Percentiles rank a stretch among this genome's conserved stretches.
phyloP scores from a whole-genome alignment of 305 asterid species.

The Striga hermonthica region DNA sequence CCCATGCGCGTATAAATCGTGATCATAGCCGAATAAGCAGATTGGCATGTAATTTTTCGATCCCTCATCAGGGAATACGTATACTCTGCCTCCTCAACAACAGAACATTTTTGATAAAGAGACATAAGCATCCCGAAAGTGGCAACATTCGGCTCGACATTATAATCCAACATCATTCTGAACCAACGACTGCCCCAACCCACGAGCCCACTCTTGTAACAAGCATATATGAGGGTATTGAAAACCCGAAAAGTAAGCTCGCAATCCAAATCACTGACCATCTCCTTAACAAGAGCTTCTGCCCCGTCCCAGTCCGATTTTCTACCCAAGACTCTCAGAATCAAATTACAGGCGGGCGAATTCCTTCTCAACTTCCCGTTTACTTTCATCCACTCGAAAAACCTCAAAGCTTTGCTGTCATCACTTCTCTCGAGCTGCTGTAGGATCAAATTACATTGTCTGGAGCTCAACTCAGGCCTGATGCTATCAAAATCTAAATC shows the following conservation, averaged over 20 bases:
- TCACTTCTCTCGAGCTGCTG: slow-evolving; percentile 52
- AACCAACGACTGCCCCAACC: slow-evolving; percentile 67
- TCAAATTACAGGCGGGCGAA: slow-evolving; percentile 55
- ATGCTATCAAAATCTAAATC: slow-evolving; percentile 34
- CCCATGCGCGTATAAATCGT: slow-evolving; percentile 71
- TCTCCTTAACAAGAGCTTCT: slow-evolving; percentile 56
- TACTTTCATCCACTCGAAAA: slow-evolving; percentile 72
- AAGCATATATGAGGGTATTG: slow-evolving; percentile 71
- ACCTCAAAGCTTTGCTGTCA: slow-evolving; percentile 47
- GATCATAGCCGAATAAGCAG: slow-evolving; percentile 88
- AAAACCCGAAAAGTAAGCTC: slow-evolving; percentile 53
- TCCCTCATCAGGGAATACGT: slow-evolving; percentile 73
- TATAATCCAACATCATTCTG: slow-evolving; percentile 60
- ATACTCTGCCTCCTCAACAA: slow-evolving; percentile 73
- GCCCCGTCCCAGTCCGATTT: slow-evolving; percentile 65
- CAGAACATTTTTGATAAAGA: slow-evolving; percentile 67
- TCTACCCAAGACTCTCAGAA: slow-evolving; percentile 72
- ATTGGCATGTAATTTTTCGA: slow-evolving; percentile 51
- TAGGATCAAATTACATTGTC: slow-evolving; percentile 54
- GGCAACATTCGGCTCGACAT: slow-evolving; percentile 72
- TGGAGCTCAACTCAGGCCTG: slow-evolving; percentile 40
- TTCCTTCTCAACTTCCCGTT: slow-evolving; percentile 69
- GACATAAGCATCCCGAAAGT: slow-evolving; percentile 90
- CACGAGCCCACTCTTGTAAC: slow-evolving; percentile 59
- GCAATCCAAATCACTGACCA: slow-evolving; percentile 46